Evolutionary conservation across 2,329 filamentous ascomycete species (phyloP), one percentile per base, ranked within the genome.

Genomic region (Sporothrix pseudoabietina): DNA sequence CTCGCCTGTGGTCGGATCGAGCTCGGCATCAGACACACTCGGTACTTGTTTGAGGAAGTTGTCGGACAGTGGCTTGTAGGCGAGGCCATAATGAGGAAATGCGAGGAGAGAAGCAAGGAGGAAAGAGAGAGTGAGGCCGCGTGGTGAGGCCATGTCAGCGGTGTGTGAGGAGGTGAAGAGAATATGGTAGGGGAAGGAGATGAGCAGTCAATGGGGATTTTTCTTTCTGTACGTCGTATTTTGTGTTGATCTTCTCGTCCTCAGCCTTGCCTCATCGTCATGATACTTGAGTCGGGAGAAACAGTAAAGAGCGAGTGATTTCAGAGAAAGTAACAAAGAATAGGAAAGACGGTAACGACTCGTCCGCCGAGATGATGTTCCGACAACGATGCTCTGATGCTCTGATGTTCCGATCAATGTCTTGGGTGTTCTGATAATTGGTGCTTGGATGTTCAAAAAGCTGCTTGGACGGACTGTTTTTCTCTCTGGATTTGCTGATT

Each of bases 1-100:
- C 1, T 85, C 83, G 76, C 91, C 91, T 68, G 85, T 86, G 72
- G 89, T 81, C 75, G 92, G 90, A 79, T 94, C 86, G 77, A 95
- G 92, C 79, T 92, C 90, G 72, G 84, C 82, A 70, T 87, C 88
- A 1, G 74, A 66, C 0, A 89, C 88, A 10, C 85, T 85, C 12
- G 91, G 90, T 5, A 96, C 85, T 30, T 83, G 82, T 72, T 83
- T 84, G 6, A 96, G 83, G 16, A 90, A 90, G 72, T 86, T 84
- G 79, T 94, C 89, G 12, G 91, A 91, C 66, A 95, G 83, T 32
- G 77, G 76, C 57, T 79, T 81, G 76, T 83, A 83, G 41, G 81
- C 81, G 39, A 73, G 61, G 52, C 79, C 79, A 76, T 75, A 14
- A 79, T 70, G 65, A 80, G 66, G 41, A 73, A 69, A n/a, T 76